Evolutionary conservation across 352 stramenopile genomes (phyloP).

Genomic region (Pythium scleroteichum): DNA sequence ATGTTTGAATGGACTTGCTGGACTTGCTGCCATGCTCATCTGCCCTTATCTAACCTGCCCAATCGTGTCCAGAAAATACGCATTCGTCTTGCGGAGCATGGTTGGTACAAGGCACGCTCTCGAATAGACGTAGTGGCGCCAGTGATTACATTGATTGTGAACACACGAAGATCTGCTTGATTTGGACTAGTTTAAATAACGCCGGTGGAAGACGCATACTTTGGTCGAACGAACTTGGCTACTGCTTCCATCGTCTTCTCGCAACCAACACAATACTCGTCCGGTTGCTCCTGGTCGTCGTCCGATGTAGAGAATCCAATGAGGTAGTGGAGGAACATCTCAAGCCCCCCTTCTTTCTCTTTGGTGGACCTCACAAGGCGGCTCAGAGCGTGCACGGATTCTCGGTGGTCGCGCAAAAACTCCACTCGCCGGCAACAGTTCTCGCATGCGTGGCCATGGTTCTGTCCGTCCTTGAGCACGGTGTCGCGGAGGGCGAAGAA

Average conservation of each 20-base stretch:
- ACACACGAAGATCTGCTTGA: no score
- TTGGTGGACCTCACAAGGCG: background rate
- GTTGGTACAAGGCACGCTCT: no score
- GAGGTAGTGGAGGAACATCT: slow-evolving; percentile 7
- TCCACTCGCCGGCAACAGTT: background rate
- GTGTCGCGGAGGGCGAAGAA: slow-evolving; percentile 3
- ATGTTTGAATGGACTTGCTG: no score
- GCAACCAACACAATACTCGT: slow-evolving; percentile 5
- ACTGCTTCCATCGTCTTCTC: background rate
- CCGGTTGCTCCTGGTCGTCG: background rate
- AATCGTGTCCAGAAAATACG: no score
- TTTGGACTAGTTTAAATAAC: slow-evolving; percentile 13
- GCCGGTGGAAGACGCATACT: background rate
- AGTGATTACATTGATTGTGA: no score
- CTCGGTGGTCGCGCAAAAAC: background rate
- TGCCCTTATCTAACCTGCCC: no score
- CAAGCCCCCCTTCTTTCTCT: background rate
- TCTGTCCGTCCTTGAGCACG: background rate
- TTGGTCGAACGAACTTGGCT: slow-evolving; percentile 6
- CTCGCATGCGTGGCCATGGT: background rate
- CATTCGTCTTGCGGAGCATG: no score
- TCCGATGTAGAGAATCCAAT: background rate
- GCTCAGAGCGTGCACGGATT: background rate
- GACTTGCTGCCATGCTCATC: no score
- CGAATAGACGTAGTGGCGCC: no score